These are phyloP conservation scores for Ophiostoma angusticollis DNA, from an alignment of 2,329 filamentous ascomycete species.

Conservation along the genomic window DNA sequence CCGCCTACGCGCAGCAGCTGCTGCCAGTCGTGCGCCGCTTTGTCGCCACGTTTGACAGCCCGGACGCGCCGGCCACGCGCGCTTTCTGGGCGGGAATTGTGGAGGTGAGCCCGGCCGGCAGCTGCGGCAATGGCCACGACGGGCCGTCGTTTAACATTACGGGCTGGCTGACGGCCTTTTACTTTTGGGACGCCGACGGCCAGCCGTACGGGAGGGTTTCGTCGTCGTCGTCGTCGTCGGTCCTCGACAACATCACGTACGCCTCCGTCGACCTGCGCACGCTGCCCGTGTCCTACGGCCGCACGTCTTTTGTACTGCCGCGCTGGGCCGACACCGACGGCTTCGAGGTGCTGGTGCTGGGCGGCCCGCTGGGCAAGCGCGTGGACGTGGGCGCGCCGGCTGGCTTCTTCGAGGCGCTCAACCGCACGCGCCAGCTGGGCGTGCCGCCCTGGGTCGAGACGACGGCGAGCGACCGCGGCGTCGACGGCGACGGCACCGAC, in stretches of 20 bases:
- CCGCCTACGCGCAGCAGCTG: constrained; percentile 26
- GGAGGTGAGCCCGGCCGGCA: constrained; percentile 13
- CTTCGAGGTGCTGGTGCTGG: constrained; percentile 24
- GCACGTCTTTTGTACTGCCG: constrained; percentile 25
- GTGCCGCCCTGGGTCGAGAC: neutral
- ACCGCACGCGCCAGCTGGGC: constrained; percentile 1
- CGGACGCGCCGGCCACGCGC: constrained; percentile 20
- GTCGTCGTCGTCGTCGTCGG: neutral
- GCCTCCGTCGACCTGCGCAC: constrained; percentile 15
- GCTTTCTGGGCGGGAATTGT: constrained; percentile 33
- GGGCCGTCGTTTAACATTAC: constrained; percentile 25
- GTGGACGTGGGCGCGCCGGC: constrained; percentile 14
- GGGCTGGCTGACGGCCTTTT: constrained; percentile 37
- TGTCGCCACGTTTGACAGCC: constrained; percentile 30
- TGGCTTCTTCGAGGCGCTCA: constrained; percentile 22
- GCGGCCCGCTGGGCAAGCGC: constrained; percentile 22
- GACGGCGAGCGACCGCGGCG: constrained; percentile 1
- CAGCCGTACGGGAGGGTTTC: constrained; percentile 10
- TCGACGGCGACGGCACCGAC: neutral
- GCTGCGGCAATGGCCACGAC: constrained; percentile 10
- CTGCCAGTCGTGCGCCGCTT: constrained; percentile 32
- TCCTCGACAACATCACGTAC: constrained; percentile 18
- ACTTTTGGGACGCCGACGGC: constrained; percentile 30
- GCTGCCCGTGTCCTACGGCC: constrained; percentile 28
- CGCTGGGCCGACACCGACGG: constrained; percentile 18